phyloP scores from a whole-genome alignment of 306 rosid species.

The Glycyrrhiza uralensis region DNA sequence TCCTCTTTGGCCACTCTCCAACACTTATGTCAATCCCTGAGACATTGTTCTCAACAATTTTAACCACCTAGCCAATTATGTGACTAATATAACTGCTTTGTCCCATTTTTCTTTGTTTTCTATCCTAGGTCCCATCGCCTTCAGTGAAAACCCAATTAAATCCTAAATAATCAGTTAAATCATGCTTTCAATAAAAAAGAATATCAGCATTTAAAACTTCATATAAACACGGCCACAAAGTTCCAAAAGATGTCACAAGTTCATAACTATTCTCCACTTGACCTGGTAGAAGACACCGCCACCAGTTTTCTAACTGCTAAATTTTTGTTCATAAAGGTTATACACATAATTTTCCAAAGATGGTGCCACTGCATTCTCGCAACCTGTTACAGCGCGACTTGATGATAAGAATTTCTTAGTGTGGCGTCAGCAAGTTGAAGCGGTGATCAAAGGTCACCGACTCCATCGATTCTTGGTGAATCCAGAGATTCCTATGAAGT shows the following conservation, averaged over 20 bases:
- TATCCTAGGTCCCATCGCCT: background rate
- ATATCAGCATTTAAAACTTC: background rate
- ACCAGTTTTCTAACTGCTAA: background rate
- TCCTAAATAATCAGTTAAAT: background rate
- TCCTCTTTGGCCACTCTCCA: background rate
- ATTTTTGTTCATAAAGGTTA: background rate
- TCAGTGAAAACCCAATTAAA: background rate
- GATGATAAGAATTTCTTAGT: too few species aligned
- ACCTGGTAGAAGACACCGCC: background rate
- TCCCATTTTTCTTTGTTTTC: background rate
- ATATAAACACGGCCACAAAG: background rate
- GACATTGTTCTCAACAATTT: background rate
- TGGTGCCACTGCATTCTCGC: too few species aligned
- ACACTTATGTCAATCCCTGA: background rate
- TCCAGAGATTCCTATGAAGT: too few species aligned
- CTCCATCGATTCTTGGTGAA: too few species aligned
- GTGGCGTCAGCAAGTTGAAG: too few species aligned
- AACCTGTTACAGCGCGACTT: too few species aligned
- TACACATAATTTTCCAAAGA: background rate
- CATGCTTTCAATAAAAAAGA: background rate
- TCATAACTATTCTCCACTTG: background rate
- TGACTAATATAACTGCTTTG: background rate
- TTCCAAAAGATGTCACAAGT: background rate
- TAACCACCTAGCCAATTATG: background rate
- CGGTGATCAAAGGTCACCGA: too few species aligned